Evolutionary conservation across 2,329 filamentous ascomycete species (phyloP).

Genomic region (Emydomyces testavorans): DNA sequence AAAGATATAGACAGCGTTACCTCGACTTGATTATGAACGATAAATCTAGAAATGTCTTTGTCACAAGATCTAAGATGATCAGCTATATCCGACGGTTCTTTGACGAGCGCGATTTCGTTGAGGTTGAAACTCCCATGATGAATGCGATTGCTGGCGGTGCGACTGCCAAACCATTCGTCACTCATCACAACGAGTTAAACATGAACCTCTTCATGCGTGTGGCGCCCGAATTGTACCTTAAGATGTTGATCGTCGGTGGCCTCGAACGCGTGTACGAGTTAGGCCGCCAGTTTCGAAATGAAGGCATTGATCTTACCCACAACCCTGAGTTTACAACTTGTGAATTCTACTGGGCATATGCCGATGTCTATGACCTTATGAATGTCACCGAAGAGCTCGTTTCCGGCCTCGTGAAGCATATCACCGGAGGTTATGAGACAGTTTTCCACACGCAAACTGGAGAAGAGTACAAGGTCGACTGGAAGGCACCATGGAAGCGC

Average conservation of each 20-base stretch:
- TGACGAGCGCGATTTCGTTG: slow-evolving; percentile 74
- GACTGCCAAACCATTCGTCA: slow-evolving; percentile 87
- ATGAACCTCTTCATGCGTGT: slow-evolving; percentile 93
- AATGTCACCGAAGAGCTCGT: slow-evolving; percentile 86
- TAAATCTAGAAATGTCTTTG: slow-evolving; percentile 66
- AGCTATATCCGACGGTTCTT: slow-evolving; percentile 82
- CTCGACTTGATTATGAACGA: slow-evolving; percentile 97
- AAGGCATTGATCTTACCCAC: slow-evolving; percentile 83
- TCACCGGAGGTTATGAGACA: slow-evolving; percentile 77
- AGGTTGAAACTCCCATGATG: slow-evolving; percentile 97
- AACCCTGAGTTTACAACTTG: slow-evolving; percentile 97
- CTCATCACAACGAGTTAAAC: slow-evolving; percentile 90
- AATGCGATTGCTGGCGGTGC: slow-evolving; percentile 91
- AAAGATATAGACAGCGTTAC: slow-evolving; percentile 84
- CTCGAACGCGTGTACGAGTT: slow-evolving; percentile 93
- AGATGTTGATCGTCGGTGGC: slow-evolving; percentile 90
- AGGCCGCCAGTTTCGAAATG: slow-evolving; percentile 90
- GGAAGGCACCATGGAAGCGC: slow-evolving; percentile 85
- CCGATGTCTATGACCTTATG: slow-evolving; percentile 85
- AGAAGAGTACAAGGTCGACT: slow-evolving; percentile 84
- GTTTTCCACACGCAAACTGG: slow-evolving; percentile 77
- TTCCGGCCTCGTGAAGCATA: slow-evolving; percentile 72
- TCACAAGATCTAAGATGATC: slow-evolving; percentile 77
- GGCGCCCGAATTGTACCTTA: slow-evolving; percentile 90
- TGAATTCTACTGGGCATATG: slow-evolving; percentile 94